These are phyloP conservation scores for Flaveria linearis DNA, from an alignment of 129 eudicot species.

Conservation along the genomic window DNA sequence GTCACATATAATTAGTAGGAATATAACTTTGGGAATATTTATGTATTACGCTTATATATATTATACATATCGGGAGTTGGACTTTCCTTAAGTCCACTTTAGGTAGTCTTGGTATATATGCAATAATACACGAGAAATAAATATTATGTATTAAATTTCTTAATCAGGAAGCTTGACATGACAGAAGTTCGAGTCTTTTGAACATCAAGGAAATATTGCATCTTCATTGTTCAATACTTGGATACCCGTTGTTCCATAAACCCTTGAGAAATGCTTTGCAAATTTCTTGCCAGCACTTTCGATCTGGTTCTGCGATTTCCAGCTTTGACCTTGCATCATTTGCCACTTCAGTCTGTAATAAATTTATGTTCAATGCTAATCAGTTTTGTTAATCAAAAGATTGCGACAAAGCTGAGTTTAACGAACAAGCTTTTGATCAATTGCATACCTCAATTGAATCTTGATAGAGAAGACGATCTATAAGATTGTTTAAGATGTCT, in stretches of 20 bases:
- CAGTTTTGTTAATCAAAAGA: background rate
- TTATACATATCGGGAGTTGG: background rate
- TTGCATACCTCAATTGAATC: constrained; percentile 45
- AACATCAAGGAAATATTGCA: constrained; percentile 11
- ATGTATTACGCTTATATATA: background rate
- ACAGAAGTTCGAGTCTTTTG: background rate
- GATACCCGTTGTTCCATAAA: constrained; percentile 20
- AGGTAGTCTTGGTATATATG: background rate
- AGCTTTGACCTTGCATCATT: constrained; percentile 50
- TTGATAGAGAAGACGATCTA: constrained; percentile 62
- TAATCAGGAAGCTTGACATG: background rate
- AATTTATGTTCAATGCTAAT: background rate
- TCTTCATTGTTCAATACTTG: constrained; percentile 3
- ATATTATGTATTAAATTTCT: background rate
- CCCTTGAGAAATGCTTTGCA: constrained; percentile 70
- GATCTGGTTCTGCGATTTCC: constrained; percentile 55
- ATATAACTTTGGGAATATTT: background rate
- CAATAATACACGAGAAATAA: background rate
- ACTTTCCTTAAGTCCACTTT: background rate
- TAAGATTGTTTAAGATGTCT: constrained; percentile 63
- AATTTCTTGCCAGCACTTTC: constrained; percentile 55
- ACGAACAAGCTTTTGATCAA: background rate
- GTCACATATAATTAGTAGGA: background rate
- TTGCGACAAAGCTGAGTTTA: too few species aligned
- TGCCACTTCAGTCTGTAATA: constrained; percentile 44